A percentile compares a stretch with the other conserved stretches of the same genome.
Conservation (phyloP, 2,329 filamentous ascomycete genomes). For the Didymella exigua region DNA sequence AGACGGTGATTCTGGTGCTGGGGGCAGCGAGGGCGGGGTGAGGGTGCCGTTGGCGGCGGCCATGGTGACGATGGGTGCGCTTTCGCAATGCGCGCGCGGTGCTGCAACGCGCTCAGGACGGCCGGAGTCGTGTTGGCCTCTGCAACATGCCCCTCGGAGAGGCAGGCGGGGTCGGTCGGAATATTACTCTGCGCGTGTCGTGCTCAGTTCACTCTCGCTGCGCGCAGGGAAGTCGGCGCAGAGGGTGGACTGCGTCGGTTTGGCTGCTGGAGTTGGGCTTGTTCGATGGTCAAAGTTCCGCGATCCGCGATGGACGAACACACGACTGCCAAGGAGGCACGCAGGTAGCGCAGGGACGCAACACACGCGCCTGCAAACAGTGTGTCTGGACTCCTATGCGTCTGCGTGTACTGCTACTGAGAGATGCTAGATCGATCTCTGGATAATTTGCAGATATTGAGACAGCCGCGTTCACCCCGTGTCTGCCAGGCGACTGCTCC, state of each 20-base stretch:
- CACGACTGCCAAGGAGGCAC: slow-evolving; percentile 28
- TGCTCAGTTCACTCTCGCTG: slow-evolving; percentile 3
- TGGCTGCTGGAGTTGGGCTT: slow-evolving; percentile 25
- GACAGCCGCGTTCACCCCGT: too few relatives aligned
- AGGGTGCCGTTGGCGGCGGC: slow-evolving; percentile 47
- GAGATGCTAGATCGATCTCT: background rate
- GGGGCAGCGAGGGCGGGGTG: slow-evolving; percentile 40
- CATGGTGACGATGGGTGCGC: slow-evolving; percentile 36
- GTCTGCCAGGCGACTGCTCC: background rate
- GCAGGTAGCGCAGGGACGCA: slow-evolving; percentile 14
- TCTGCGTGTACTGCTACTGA: background rate
- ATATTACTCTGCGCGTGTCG: background rate
- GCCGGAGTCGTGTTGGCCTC: slow-evolving; percentile 25
- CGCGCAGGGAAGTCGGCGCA: slow-evolving; percentile 20
- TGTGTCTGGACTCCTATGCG: too few relatives aligned
- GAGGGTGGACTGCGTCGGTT: slow-evolving; percentile 21
- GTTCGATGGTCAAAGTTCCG: slow-evolving; percentile 33
- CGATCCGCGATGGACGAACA: slow-evolving; percentile 29
- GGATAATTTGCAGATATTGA: background rate
- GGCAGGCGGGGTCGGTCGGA: background rate
- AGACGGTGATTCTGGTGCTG: slow-evolving; percentile 35
- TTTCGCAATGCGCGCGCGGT: slow-evolving; percentile 43
- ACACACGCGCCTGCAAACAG: background rate
- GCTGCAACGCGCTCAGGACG: slow-evolving; percentile 43
- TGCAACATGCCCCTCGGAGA: slow-evolving; percentile 10